A percentile compares a stretch with the other conserved stretches of the same genome.
Conservation (phyloP, 2,329 filamentous ascomycete species). For the Stemphylium lycopersici region DNA sequence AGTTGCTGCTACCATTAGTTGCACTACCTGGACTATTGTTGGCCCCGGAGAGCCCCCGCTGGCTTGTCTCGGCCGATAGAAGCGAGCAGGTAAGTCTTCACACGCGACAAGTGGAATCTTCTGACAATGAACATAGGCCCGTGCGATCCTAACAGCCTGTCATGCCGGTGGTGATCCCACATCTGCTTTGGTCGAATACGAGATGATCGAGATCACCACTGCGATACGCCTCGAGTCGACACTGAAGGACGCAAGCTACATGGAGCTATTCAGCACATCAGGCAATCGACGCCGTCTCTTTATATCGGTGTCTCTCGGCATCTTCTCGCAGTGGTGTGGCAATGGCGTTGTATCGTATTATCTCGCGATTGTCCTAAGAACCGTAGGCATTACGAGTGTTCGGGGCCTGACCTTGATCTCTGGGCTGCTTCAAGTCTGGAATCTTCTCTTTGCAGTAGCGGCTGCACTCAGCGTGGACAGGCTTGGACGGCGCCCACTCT, state of each 20-base stretch:
- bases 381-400: slow-evolving; percentile 20
- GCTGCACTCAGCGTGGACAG: slow-evolving; percentile 40
- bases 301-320: slow-evolving; percentile 57
- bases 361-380: slow-evolving; percentile 16
- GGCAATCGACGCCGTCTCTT: slow-evolving; percentile 1
- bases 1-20: slow-evolving; percentile 52
- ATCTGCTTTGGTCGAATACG: not conserved
- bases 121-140: slow-evolving; percentile 46
- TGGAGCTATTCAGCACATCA: slow-evolving; percentile 4
- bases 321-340: slow-evolving; percentile 24
- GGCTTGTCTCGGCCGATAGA: too few relatives aligned
- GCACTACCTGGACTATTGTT: too few relatives aligned
- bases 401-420: slow-evolving; percentile 52
- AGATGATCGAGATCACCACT: slow-evolving; percentile 9
- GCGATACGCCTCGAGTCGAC: slow-evolving; percentile 6
- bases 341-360: slow-evolving; percentile 25
- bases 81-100: too few relatives aligned
- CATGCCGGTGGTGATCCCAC: slow-evolving; percentile 54
- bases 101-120: too few relatives aligned
- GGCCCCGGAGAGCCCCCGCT: too few relatives aligned
- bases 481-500: slow-evolving; percentile 40
- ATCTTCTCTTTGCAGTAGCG: slow-evolving; percentile 60
- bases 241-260: slow-evolving; percentile 6
- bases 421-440: slow-evolving; percentile 64
- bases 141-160: slow-evolving; percentile 60